Percentiles rank a stretch among this genome's conserved stretches.
These are phyloP conservation scores for Colletotrichum sublineola DNA, from an alignment of 2,329 filamentous ascomycete genomes.

Conservation along the genomic window DNA sequence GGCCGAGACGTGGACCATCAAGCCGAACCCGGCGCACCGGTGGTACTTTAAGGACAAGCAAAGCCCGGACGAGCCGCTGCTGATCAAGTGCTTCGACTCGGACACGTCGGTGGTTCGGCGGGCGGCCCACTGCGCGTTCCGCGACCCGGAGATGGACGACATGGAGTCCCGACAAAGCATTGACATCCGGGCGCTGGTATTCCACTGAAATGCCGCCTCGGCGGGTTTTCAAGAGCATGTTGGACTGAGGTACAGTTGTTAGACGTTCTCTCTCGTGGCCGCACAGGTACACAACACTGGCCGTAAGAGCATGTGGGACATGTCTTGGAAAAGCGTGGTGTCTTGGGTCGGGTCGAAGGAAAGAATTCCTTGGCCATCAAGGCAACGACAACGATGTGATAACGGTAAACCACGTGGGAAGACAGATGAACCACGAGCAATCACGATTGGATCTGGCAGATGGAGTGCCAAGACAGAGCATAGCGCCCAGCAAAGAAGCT, in stretches of 20 bases:
- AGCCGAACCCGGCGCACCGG: constrained; percentile 53
- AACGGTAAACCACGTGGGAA: neutral
- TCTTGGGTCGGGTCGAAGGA: constrained; percentile 1
- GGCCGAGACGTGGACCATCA: constrained; percentile 55
- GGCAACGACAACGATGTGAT: neutral
- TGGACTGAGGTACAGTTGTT: too few relatives aligned
- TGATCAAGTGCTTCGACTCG: constrained; percentile 75
- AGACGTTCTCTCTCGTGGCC: too few relatives aligned
- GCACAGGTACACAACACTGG: too few relatives aligned
- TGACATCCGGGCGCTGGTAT: constrained; percentile 87
- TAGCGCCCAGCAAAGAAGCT: neutral
- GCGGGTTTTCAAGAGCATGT: too few relatives aligned
- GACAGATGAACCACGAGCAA: neutral
- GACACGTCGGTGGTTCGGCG: constrained; percentile 66
- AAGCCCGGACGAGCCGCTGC: constrained; percentile 65
- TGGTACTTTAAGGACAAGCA: constrained; percentile 68
- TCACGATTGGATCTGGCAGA: neutral
- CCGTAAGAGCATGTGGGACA: neutral
- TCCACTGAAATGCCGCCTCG: constrained; percentile 56
- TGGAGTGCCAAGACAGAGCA: neutral
- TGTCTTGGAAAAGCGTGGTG: neutral
- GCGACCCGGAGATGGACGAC: constrained; percentile 77
- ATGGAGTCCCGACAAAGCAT: constrained; percentile 86
- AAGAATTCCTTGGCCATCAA: neutral
- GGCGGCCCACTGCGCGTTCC: constrained; percentile 83